A percentile compares a stretch with the other conserved stretches of the same genome.
These are phyloP conservation scores for Suhomyces coccinellae DNA, from an alignment of 1,139 yeast genomes.

Conservation along the genomic window DNA sequence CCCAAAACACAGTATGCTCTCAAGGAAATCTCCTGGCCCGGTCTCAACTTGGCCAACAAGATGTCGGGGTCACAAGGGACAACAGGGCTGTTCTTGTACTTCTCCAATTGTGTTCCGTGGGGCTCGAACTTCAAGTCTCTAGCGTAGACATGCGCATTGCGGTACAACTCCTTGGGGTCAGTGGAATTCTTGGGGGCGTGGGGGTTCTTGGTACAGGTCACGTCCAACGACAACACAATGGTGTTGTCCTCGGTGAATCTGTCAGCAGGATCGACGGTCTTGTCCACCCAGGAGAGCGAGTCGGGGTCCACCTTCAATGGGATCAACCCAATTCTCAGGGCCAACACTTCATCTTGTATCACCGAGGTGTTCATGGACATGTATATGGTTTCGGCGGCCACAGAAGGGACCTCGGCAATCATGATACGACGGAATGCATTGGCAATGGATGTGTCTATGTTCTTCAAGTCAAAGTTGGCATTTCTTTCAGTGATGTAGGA, in stretches of 20 bases:
- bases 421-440: slow-evolving; percentile 96
- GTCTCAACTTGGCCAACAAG: slow-evolving; percentile 86
- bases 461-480: slow-evolving; percentile 84
- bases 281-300: slow-evolving; percentile 73
- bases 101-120: slow-evolving; percentile 79
- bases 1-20: slow-evolving; percentile 92
- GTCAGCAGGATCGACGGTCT: slow-evolving; percentile 60
- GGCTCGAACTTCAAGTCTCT: slow-evolving; percentile 87
- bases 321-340: slow-evolving; percentile 90
- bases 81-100: slow-evolving; percentile 67
- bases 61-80: slow-evolving; percentile 85
- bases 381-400: slow-evolving; percentile 90
- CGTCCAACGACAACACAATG: slow-evolving; percentile 76
- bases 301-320: slow-evolving; percentile 96
- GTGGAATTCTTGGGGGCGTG: slow-evolving; percentile 78
- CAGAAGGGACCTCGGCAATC: slow-evolving; percentile 95
- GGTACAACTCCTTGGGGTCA: slow-evolving; percentile 79
- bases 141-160: slow-evolving; percentile 85
- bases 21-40: slow-evolving; percentile 93
- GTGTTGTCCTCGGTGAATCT: slow-evolving; percentile 86
- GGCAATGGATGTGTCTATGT: slow-evolving; percentile 88
- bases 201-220: slow-evolving; percentile 81
- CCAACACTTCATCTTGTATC: slow-evolving; percentile 93
- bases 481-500: slow-evolving; percentile 62
- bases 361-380: slow-evolving; percentile 93